phyloP scores from a whole-genome alignment of 495 filamentous ascomycete species.

The Aspergillus coremiiformis region DNA sequence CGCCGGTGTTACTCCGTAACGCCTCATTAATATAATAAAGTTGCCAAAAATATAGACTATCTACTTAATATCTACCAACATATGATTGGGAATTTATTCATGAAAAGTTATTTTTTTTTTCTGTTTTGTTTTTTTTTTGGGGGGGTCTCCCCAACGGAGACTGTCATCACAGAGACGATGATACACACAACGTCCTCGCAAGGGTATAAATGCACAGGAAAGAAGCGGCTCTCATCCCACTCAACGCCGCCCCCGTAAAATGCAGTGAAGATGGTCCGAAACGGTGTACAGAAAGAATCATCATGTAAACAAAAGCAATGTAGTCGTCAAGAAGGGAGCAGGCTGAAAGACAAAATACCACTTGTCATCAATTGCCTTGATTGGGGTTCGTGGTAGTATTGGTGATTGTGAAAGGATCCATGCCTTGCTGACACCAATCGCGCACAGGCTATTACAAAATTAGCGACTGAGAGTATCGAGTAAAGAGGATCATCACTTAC shows the following conservation, averaged over 20 bases:
- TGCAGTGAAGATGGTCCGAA: not conserved
- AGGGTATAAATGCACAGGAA: not conserved
- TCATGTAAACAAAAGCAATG: not conserved
- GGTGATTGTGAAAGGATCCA: conserved; percentile 26
- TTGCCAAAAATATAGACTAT: too few species aligned
- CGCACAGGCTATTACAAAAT: conserved; percentile 53
- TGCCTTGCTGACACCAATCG: conserved; percentile 70
- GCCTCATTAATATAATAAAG: not conserved
- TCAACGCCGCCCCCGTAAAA: not conserved
- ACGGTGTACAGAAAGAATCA: not conserved
- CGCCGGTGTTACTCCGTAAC: too few species aligned
- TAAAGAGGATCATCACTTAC: conserved; percentile 47
- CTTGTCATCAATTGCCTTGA: conserved; percentile 5
- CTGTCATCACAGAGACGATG: not conserved
- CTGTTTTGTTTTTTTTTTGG: too few species aligned
- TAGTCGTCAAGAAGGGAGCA: not conserved
- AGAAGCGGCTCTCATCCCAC: not conserved
- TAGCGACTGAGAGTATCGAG: conserved; percentile 9
- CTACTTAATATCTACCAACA: not conserved
- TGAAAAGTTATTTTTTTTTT: not conserved
- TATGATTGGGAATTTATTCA: not conserved
- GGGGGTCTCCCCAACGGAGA: not conserved
- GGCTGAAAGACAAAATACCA: not conserved
- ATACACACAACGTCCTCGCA: not conserved
- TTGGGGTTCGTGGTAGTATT: conserved; percentile 9